Percentiles rank a stretch among this genome's conserved stretches.
phyloP scores from a whole-genome alignment of 2,329 filamentous ascomycete species.

The Anisogramma anomala region DNA sequence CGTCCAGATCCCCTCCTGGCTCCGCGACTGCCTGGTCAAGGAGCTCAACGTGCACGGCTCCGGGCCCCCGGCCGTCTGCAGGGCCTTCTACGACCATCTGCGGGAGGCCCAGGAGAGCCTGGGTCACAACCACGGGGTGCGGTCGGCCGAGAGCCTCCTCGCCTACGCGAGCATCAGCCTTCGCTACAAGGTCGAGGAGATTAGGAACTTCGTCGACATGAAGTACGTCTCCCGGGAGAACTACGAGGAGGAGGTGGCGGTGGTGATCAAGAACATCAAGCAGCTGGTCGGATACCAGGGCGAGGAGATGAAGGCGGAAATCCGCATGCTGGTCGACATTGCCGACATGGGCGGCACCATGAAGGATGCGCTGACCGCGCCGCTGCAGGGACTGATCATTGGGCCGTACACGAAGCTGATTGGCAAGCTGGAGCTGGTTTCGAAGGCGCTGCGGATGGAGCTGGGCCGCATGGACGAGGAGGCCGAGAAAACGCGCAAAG shows the following conservation, averaged over 20 bases:
- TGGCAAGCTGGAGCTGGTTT: neutral
- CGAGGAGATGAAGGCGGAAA: neutral
- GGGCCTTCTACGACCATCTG: slow-evolving; percentile 2
- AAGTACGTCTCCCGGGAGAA: neutral
- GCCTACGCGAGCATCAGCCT: neutral
- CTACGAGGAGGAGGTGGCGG: slow-evolving; percentile 4
- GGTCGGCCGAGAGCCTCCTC: neutral
- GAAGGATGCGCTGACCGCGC: neutral
- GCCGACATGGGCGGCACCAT: neutral
- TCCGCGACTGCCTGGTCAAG: slow-evolving; percentile 3
- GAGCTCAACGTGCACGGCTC: slow-evolving; percentile 3
- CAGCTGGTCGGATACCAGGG: neutral
- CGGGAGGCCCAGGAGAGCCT: neutral
- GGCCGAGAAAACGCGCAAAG: neutral
- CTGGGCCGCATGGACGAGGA: neutral
- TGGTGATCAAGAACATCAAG: neutral
- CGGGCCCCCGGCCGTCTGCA: slow-evolving; percentile 1
- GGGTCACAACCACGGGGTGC: neutral
- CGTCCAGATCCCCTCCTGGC: slow-evolving; percentile 5
- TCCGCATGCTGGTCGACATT: neutral
- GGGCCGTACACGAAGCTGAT: neutral
- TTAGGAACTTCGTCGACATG: neutral
- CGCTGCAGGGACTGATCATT: neutral
- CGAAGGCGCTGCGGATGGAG: neutral
- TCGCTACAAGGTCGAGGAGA: neutral